Evolutionary conservation across 805 yeast species (phyloP).

Genomic region (Wickerhamiella spandovensis): DNA sequence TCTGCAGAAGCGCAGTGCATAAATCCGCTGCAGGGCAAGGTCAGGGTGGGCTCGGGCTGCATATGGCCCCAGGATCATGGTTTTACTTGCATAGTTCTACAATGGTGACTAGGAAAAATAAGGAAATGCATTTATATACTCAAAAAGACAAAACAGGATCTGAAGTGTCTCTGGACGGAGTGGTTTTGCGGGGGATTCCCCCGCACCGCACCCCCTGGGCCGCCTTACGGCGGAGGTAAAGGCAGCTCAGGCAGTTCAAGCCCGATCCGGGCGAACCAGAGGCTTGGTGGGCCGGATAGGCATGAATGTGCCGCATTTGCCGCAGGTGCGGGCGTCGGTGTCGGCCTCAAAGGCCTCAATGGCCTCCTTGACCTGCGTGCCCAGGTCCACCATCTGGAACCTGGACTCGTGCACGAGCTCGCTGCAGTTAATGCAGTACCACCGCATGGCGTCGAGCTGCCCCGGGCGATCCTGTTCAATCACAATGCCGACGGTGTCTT

Average conservation of each 20-base stretch:
- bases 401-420: constrained; percentile 52
- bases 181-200: too few species aligned
- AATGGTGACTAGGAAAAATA: too few species aligned
- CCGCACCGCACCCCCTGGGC: too few species aligned
- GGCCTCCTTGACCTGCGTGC: constrained; percentile 80
- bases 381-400: constrained; percentile 69
- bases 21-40: neutral
- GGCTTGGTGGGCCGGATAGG: constrained; percentile 15
- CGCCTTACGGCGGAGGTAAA: too few species aligned
- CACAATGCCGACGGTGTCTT: constrained; percentile 77
- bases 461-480: constrained; percentile 84
- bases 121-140: too few species aligned
- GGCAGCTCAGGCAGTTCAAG: neutral
- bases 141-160: too few species aligned
- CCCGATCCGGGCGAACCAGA: neutral
- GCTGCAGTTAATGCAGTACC: constrained; percentile 72
- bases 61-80: too few species aligned
- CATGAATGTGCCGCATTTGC: constrained; percentile 47
- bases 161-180: too few species aligned
- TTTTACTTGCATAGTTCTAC: too few species aligned
- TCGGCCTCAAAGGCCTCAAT: constrained; percentile 57
- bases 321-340: constrained; percentile 53
- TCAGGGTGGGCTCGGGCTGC: too few species aligned
- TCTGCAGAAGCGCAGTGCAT: neutral
- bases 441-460: constrained; percentile 62